A percentile compares a stretch with the other conserved stretches of the same genome.
Conservation (phyloP, 2,329 filamentous ascomycete genomes). For the Beauveria rudraprayagi region DNA sequence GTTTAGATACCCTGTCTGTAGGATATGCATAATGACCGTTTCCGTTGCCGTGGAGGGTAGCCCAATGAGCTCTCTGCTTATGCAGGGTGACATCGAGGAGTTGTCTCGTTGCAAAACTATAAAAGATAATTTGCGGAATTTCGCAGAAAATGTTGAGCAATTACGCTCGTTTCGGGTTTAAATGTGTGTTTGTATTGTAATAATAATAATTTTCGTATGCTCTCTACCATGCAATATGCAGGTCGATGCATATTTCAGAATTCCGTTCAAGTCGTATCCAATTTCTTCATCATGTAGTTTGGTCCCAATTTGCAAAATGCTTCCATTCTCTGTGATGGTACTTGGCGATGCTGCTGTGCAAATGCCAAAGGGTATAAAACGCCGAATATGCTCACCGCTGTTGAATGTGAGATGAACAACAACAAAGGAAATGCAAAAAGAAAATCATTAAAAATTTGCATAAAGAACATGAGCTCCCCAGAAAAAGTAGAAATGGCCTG, state of each 20-base stretch:
- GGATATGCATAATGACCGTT: slow-evolving; percentile 1
- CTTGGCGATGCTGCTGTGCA: slow-evolving; percentile 4
- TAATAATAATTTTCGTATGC: background rate
- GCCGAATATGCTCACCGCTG: slow-evolving; percentile 25
- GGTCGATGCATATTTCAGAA: background rate
- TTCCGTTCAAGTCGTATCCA: slow-evolving; percentile 11
- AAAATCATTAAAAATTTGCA: slow-evolving; percentile 9
- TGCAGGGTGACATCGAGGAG: background rate
- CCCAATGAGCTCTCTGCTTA: background rate
- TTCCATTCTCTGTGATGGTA: slow-evolving; percentile 5
- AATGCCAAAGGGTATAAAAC: slow-evolving; percentile 26
- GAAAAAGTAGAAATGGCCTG: background rate
- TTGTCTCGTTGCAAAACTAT: too few species aligned
- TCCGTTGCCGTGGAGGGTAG: background rate
- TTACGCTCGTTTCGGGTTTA: background rate
- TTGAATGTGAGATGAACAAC: background rate
- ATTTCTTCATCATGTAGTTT: slow-evolving; percentile 18
- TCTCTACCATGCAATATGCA: background rate
- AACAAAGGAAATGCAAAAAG: slow-evolving; percentile 5
- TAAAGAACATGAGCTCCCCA: background rate
- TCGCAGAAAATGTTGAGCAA: background rate
- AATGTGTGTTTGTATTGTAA: background rate
- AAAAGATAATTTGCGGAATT: background rate
- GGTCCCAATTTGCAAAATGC: slow-evolving; percentile 13
- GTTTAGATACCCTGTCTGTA: background rate